Percentiles rank a stretch among this genome's conserved stretches.
phyloP scores from a whole-genome alignment of 75 land plant species.

The Cupressus sempervirens region DNA sequence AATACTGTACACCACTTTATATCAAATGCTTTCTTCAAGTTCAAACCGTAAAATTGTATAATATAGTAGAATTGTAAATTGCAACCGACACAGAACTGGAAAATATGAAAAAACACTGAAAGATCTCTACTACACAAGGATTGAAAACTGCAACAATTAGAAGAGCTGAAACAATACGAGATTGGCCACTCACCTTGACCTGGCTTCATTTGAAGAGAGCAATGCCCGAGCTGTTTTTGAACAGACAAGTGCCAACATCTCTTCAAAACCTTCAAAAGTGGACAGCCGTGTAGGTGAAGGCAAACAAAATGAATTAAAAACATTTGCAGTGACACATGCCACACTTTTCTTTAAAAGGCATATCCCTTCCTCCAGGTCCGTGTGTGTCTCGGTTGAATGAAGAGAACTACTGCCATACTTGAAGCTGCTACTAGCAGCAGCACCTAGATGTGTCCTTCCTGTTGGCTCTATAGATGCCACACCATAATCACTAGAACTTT shows the following conservation, averaged over 20 bases:
- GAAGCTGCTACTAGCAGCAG: constrained; percentile 42
- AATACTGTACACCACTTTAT: background rate
- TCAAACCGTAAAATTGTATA: background rate
- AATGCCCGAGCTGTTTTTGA: constrained; percentile 56
- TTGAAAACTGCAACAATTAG: background rate
- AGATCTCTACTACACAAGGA: background rate
- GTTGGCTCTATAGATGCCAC: constrained; percentile 75
- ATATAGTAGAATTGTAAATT: background rate
- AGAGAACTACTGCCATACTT: constrained; percentile 52
- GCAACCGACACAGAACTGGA: background rate
- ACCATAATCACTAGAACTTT: constrained; percentile 65
- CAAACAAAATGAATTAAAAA: constrained; percentile 53
- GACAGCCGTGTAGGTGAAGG: constrained; percentile 69
- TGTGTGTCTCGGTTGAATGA: constrained; percentile 56
- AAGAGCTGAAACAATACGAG: background rate
- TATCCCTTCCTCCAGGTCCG: constrained; percentile 84
- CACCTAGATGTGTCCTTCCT: constrained; percentile 36
- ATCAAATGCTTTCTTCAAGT: background rate
- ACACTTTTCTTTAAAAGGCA: constrained; percentile 87
- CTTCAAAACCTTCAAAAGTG: constrained; percentile 84
- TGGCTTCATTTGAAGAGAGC: constrained; percentile 55
- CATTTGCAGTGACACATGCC: constrained; percentile 75
- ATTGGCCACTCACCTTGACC: constrained; percentile 32
- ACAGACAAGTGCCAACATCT: constrained; percentile 53
- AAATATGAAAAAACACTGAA: background rate